A percentile compares a stretch with the other conserved stretches of the same genome.
Evolutionary conservation across 2,329 filamentous ascomycete species (phyloP).

Genomic region (Reticulascus tulasneorum): DNA sequence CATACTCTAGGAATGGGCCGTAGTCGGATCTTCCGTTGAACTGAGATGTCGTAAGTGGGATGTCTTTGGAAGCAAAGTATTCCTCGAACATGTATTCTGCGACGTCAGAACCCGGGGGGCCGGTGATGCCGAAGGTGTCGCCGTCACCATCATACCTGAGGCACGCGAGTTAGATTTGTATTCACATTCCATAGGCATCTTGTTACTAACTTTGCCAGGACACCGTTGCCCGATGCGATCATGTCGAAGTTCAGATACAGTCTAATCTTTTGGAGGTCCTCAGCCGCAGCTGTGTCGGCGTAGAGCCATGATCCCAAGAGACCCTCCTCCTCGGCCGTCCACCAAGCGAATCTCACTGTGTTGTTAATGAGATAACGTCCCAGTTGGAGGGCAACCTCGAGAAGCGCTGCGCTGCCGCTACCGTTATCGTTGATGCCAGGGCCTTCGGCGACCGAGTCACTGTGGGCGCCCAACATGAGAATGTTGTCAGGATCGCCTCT

Average conservation of each 20-base stretch:
- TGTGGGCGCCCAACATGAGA: conserved; percentile 56
- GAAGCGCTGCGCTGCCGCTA: conserved; percentile 52
- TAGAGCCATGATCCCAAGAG: conserved; percentile 58
- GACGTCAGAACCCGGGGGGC: conserved; percentile 48
- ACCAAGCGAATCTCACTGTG: conserved; percentile 61
- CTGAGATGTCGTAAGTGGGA: conserved; percentile 41
- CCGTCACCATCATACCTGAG: conserved; percentile 48
- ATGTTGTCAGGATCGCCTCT: conserved; percentile 55
- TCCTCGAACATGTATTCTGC: conserved; percentile 46
- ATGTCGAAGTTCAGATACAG: conserved; percentile 19
- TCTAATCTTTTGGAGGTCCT: conserved; percentile 51
- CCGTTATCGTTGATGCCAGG: conserved; percentile 67
- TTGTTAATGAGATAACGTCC: conserved; percentile 54
- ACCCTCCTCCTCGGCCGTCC: conserved; percentile 61
- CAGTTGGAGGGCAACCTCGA: conserved; percentile 57
- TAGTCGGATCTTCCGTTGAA: conserved; percentile 59
- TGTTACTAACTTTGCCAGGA: too few species aligned
- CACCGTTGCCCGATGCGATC: conserved; percentile 17
- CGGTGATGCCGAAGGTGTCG: conserved; percentile 44
- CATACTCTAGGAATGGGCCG: conserved; percentile 50
- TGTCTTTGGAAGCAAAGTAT: conserved; percentile 37
- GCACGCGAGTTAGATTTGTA: too few species aligned
- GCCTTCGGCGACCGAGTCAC: conserved; percentile 56
- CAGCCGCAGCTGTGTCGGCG: conserved; percentile 40
- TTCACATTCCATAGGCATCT: too few species aligned